Evolutionary conservation across 1,284 basidiomycete species (phyloP).

Genomic region (Vanrija sp.): DNA sequence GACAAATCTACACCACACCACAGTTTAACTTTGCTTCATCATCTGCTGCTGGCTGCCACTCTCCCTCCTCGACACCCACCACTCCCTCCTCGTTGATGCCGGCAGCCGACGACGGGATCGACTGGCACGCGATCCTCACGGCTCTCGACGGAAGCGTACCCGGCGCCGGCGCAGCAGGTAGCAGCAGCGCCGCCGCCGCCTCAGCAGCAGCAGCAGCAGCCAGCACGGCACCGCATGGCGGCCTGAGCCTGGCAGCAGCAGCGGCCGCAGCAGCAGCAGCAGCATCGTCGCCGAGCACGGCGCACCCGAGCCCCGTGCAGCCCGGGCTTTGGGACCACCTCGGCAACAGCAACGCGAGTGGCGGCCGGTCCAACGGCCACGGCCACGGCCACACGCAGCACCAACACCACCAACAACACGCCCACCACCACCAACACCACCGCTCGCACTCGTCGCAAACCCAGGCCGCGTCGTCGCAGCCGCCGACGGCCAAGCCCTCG

Average conservation of each 20-base stretch:
- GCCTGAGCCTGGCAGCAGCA: too few species aligned
- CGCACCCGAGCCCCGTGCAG: too few species aligned
- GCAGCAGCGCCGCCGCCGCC: background rate
- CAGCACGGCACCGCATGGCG: background rate
- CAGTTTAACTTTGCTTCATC: background rate
- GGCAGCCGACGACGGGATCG: background rate
- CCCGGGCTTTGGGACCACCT: too few species aligned
- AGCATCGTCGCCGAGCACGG: too few species aligned
- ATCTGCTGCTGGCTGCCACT: background rate
- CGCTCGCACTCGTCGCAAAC: background rate
- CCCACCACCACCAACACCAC: background rate
- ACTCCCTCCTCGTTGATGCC: background rate
- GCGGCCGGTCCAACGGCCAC: too few species aligned
- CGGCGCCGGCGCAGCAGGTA: background rate
- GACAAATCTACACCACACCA: too few species aligned
- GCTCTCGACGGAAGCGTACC: slow-evolving; percentile 5
- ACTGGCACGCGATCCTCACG: slow-evolving; percentile 13
- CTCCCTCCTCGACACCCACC: too few species aligned
- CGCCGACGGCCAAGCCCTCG: slow-evolving; percentile 21
- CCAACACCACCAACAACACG: background rate
- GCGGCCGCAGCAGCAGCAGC: too few species aligned
- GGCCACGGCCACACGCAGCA: background rate
- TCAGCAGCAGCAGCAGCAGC: background rate
- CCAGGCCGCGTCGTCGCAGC: too few species aligned
- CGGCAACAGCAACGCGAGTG: too few species aligned